Evolutionary conservation across 228 moss, liverwort and hornwort species (phyloP).

Genomic region (Sphagnum fallax): DNA sequence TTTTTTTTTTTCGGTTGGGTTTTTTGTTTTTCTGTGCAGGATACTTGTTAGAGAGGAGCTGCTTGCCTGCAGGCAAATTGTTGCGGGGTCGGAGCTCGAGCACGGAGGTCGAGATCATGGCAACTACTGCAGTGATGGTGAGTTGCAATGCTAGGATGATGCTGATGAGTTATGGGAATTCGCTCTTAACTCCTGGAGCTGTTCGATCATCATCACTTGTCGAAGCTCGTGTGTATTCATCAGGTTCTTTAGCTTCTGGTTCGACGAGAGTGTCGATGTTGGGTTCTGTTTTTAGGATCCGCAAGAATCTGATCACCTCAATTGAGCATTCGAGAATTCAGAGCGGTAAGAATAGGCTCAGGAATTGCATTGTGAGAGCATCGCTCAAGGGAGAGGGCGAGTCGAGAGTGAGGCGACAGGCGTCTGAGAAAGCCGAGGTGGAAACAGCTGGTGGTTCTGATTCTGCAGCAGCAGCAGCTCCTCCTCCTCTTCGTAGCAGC

Average conservation of each 20-base stretch:
- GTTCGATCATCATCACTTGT: background rate
- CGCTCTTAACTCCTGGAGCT: background rate
- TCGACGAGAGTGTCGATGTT: too few relatives aligned
- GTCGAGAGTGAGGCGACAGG: constrained; percentile 11
- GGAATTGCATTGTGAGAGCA: background rate
- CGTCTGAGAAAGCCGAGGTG: constrained; percentile 21
- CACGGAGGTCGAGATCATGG: background rate
- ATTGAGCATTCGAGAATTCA: background rate
- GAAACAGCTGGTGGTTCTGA: background rate
- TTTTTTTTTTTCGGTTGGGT: too few relatives aligned
- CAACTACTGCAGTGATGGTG: constrained; percentile 25
- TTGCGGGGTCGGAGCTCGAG: too few relatives aligned
- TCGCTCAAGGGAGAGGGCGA: background rate
- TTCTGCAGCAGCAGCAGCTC: background rate
- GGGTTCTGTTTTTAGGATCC: too few relatives aligned
- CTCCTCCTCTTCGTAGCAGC: background rate
- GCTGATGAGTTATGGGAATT: background rate
- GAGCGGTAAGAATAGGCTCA: background rate
- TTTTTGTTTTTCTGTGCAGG: too few relatives aligned
- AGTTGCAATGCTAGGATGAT: constrained; percentile 31
- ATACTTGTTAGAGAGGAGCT: too few relatives aligned
- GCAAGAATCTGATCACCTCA: background rate
- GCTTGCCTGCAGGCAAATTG: too few relatives aligned
- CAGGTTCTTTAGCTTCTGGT: background rate
- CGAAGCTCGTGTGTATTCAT: background rate